Percentiles rank a stretch among this genome's conserved stretches.
Conservation (phyloP, 768 basidiomycete species). For the Panaeolus cyanescens region DNA sequence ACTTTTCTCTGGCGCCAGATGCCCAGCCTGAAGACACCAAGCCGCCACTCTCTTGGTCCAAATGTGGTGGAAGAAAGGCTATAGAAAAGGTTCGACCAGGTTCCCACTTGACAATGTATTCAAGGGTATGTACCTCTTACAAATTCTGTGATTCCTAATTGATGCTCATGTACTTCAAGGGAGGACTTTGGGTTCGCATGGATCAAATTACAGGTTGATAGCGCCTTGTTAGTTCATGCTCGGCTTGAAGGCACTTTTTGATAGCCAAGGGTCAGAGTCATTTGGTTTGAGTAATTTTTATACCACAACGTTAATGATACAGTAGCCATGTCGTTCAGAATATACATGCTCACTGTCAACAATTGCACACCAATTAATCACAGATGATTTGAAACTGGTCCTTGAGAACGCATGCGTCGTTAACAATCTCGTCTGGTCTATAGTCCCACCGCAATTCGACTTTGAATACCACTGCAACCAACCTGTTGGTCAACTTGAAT, state of each 20-base stretch:
- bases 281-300: not conserved
- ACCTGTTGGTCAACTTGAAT: no score
- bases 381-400: no score
- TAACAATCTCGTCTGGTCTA: no score
- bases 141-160: not conserved
- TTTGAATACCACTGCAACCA: no score
- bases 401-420: no score
- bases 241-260: not conserved
- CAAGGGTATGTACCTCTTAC: not conserved
- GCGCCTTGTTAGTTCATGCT: no score
- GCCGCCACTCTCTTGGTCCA: slow-evolving; percentile 50
- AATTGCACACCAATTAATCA: no score
- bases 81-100: slow-evolving; percentile 54
- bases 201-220: not conserved
- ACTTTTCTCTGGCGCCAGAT: slow-evolving; percentile 46
- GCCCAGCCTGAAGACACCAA: slow-evolving; percentile 46
- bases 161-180: not conserved
- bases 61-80: slow-evolving; percentile 45
- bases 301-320: not conserved
- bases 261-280: not conserved
- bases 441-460: no score
- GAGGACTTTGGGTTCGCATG: slow-evolving; percentile 5
- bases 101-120: slow-evolving; percentile 43
- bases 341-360: no score
- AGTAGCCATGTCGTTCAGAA: no score